A percentile compares a stretch with the other conserved stretches of the same genome.
Evolutionary conservation across 2,329 filamentous ascomycete species (phyloP).

Genomic region (Berkeleyomyces basicola): DNA sequence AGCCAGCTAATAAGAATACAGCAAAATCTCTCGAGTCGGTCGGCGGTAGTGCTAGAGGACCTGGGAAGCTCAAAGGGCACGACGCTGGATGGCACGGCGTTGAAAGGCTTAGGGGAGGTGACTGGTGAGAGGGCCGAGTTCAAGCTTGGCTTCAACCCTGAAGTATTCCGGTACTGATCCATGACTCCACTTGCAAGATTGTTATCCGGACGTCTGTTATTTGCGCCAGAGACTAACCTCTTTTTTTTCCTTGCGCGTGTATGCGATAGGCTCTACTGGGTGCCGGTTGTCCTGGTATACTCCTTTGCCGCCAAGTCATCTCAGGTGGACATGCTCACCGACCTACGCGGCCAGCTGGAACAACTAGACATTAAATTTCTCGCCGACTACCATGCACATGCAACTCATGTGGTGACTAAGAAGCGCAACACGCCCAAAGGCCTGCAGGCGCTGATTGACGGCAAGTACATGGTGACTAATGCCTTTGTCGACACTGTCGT

Average conservation of each 20-base stretch:
- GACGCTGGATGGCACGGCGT: constrained; percentile 52
- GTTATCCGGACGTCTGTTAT: neutral
- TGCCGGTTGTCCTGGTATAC: constrained; percentile 65
- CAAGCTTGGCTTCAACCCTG: constrained; percentile 52
- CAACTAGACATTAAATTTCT: constrained; percentile 78
- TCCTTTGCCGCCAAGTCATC: constrained; percentile 57
- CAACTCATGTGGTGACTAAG: constrained; percentile 75
- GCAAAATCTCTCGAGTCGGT: constrained; percentile 48
- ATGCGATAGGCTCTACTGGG: constrained; percentile 52
- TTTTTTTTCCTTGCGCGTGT: neutral
- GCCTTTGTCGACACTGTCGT: constrained; percentile 60
- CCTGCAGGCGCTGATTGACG: constrained; percentile 72
- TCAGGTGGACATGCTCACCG: constrained; percentile 46
- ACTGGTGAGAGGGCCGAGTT: constrained; percentile 42
- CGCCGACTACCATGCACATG: constrained; percentile 51
- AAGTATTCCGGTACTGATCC: constrained; percentile 38
- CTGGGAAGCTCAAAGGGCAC: constrained; percentile 75
- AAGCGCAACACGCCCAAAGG: constrained; percentile 84
- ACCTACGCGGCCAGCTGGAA: constrained; percentile 51
- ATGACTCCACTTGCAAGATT: neutral
- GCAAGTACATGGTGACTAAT: constrained; percentile 56
- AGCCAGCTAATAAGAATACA: constrained; percentile 18
- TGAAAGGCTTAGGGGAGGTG: constrained; percentile 45
- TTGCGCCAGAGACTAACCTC: constrained; percentile 13
- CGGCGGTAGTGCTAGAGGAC: constrained; percentile 59